These are phyloP conservation scores for Plasmodium adleri DNA, from an alignment of 169 alveolate species.

Conservation along the genomic window DNA sequence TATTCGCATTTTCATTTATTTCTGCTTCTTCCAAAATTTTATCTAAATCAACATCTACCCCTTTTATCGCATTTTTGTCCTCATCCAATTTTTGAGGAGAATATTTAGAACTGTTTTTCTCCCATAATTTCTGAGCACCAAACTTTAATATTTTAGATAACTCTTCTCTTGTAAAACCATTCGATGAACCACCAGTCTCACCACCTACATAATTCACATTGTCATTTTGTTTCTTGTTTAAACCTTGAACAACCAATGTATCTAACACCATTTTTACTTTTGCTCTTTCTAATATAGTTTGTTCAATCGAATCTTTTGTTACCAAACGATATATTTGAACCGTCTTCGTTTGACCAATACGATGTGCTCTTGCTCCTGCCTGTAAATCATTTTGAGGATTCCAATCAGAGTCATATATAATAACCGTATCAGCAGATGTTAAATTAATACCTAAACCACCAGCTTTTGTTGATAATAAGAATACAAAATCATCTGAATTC, in stretches of 20 bases:
- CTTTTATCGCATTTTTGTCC: conserved; percentile 43
- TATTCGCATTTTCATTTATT: conserved; percentile 85
- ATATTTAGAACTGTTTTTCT: conserved; percentile 72
- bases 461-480: conserved; percentile 98
- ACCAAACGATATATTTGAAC: conserved; percentile 96
- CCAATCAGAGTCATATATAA: conserved; percentile 98
- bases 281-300: conserved; percentile 97
- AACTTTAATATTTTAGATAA: conserved; percentile 91
- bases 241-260: conserved; percentile 95
- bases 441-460: conserved; percentile 97
- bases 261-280: conserved; percentile 98
- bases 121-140: conserved; percentile 94
- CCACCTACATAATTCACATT: conserved; percentile 83
- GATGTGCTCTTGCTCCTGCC: conserved; percentile 99
- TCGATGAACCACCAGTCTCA: conserved; percentile 76
- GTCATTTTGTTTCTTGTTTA: conserved; percentile 84
- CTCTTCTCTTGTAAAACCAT: conserved; percentile 92
- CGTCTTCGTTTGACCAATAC: conserved; percentile 98
- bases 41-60: conserved; percentile 90
- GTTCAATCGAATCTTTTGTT: conserved; percentile 98
- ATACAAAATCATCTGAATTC: conserved; percentile 94
- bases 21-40: conserved; percentile 92
- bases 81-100: conserved; percentile 69
- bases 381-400: conserved; percentile 99
- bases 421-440: conserved; percentile 96